These are phyloP conservation scores for Aspergillus sp. DNA, from an alignment of 2,329 filamentous ascomycete species.

Conservation along the genomic window DNA sequence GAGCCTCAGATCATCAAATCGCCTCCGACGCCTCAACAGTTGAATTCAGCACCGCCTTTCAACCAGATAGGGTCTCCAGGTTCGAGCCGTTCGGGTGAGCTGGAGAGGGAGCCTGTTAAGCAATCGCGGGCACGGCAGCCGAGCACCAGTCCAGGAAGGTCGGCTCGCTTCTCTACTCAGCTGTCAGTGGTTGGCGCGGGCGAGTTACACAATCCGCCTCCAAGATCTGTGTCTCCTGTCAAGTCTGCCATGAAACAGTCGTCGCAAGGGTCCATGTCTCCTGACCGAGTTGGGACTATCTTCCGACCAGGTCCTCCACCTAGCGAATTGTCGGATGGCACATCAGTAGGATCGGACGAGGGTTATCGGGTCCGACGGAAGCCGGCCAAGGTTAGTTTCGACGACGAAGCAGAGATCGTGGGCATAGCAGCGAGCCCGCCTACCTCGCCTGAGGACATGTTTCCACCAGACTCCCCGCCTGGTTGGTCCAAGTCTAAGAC, in stretches of 20 bases:
- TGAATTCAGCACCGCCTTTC: constrained; percentile 3
- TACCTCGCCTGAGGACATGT: constrained; percentile 34
- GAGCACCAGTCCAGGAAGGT: constrained; percentile 48
- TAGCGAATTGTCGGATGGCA: constrained; percentile 52
- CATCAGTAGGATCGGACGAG: constrained; percentile 44
- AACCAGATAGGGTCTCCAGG: constrained; percentile 17
- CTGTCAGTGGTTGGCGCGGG: constrained; percentile 42
- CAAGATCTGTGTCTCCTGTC: constrained; percentile 53
- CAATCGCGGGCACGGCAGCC: constrained; percentile 26
- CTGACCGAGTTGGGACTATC: constrained; percentile 22
- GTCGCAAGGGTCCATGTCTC: constrained; percentile 37
- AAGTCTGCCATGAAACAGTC: constrained; percentile 57
- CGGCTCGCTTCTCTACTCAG: constrained; percentile 51
- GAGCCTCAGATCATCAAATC: constrained; percentile 3
- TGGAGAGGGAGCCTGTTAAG: constrained; percentile 6
- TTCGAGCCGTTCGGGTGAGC: constrained; percentile 10
- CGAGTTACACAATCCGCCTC: constrained; percentile 52
- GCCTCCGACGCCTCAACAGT: constrained; percentile 7
- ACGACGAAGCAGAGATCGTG: constrained; percentile 48
- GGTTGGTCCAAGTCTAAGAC: constrained; percentile 25
- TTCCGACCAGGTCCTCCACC: constrained; percentile 28
- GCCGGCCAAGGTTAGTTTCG: constrained; percentile 61
- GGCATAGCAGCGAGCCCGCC: constrained; percentile 38
- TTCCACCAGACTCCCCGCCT: constrained; percentile 26
- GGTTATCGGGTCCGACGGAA: constrained; percentile 46